A percentile compares a stretch with the other conserved stretches of the same genome.
These are phyloP conservation scores for Pythium dissotocum DNA, from an alignment of 352 stramenopile species.

Conservation along the genomic window DNA sequence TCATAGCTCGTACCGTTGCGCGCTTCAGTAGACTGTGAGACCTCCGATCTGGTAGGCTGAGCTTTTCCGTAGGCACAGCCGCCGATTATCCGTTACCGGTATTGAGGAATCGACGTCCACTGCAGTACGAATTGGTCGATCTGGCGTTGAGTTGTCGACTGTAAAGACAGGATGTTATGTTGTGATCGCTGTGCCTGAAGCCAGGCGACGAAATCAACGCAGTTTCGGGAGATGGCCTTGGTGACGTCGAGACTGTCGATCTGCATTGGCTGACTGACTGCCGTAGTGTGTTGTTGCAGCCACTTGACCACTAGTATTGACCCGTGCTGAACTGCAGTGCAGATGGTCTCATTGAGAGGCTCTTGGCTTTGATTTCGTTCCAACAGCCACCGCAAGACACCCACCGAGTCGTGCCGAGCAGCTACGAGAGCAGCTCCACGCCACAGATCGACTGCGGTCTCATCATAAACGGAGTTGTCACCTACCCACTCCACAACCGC, in stretches of 20 bases:
- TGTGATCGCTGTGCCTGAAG: not conserved
- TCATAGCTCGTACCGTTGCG: too few species aligned
- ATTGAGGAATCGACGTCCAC: not conserved
- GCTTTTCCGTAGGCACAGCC: too few species aligned
- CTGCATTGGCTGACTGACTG: not conserved
- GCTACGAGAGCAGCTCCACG: not conserved
- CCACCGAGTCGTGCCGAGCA: not conserved
- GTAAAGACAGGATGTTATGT: not conserved
- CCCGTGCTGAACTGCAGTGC: not conserved
- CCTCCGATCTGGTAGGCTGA: too few species aligned
- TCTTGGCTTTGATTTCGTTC: not conserved
- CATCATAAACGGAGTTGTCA: not conserved
- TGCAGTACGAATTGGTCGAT: not conserved
- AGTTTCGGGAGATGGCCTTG: not conserved
- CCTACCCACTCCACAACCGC: constrained; percentile 4
- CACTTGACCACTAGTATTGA: not conserved
- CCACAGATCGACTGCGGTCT: not conserved
- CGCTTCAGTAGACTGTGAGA: too few species aligned
- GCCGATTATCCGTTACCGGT: too few species aligned
- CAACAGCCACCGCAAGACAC: not conserved
- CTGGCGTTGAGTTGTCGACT: not conserved
- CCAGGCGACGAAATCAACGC: not conserved
- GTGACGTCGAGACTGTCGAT: not conserved
- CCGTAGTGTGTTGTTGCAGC: not conserved
- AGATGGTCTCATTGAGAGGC: not conserved